A percentile compares a stretch with the other conserved stretches of the same genome.
Evolutionary conservation across 2,329 filamentous ascomycete species (phyloP).

Genomic region (Exophiala xenobiotica): DNA sequence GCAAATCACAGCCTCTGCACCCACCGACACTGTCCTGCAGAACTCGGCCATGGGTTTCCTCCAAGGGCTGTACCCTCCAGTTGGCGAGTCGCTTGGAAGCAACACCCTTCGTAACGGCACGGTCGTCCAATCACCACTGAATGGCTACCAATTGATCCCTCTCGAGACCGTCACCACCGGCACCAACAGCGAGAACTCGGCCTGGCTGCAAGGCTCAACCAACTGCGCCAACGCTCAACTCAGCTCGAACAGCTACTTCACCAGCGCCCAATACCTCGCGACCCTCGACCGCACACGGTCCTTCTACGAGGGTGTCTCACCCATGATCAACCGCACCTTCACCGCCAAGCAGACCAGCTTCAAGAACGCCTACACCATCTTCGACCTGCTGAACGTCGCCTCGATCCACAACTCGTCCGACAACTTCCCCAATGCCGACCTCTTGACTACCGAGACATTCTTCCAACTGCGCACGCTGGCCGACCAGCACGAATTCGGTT

Average conservation of each 20-base stretch:
- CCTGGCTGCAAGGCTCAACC: slow-evolving; percentile 59
- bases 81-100: slow-evolving; percentile 51
- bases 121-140: slow-evolving; percentile 64
- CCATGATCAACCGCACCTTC: slow-evolving; percentile 55
- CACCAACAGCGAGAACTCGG: slow-evolving; percentile 58
- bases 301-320: slow-evolving; percentile 55
- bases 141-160: slow-evolving; percentile 82
- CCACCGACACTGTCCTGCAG: slow-evolving; percentile 74
- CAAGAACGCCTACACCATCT: slow-evolving; percentile 67
- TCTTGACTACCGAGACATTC: slow-evolving; percentile 60
- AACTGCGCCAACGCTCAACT: slow-evolving; percentile 56
- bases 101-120: slow-evolving; percentile 71
- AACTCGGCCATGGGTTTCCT: slow-evolving; percentile 73
- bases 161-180: slow-evolving; percentile 62
- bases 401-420: slow-evolving; percentile 59
- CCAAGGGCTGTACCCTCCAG: slow-evolving; percentile 83
- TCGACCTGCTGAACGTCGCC: slow-evolving; percentile 63
- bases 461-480: slow-evolving; percentile 72
- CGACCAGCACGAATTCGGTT: slow-evolving; percentile 75
- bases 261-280: slow-evolving; percentile 49
- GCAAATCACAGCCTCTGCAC: slow-evolving; percentile 71
- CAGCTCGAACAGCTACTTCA: slow-evolving; percentile 61
- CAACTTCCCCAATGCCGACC: slow-evolving; percentile 57
- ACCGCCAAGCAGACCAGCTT: slow-evolving; percentile 50
- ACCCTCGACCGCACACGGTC: slow-evolving; percentile 50